Percentiles rank a stretch among this genome's conserved stretches.
Conservation (phyloP, 2,329 filamentous ascomycete species). For the Neofusicoccum sp. region DNA sequence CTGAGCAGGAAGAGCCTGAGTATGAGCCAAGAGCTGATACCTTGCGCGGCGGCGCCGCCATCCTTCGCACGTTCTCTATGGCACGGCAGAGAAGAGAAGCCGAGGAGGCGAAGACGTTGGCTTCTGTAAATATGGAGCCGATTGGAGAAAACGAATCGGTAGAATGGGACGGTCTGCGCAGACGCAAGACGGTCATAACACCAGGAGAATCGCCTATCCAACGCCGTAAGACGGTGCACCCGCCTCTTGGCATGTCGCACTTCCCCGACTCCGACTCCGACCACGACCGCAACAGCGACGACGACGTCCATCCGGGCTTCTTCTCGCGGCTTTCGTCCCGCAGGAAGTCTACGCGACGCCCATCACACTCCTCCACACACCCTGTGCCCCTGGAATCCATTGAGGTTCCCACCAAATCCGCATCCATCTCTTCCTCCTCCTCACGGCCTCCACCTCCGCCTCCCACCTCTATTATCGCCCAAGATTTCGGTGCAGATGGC, state of each 20-base stretch:
- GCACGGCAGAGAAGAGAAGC: conserved; percentile 77
- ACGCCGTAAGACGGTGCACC: conserved; percentile 61
- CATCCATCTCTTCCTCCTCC: neutral
- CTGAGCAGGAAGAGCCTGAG: conserved; percentile 94
- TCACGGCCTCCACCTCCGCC: neutral
- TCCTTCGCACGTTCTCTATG: conserved; percentile 79
- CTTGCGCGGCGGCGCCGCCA: conserved; percentile 86
- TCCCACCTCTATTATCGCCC: conserved; percentile 2
- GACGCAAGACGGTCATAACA: conserved; percentile 64
- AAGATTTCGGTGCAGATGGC: conserved; percentile 15
- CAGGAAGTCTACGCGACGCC: conserved; percentile 17
- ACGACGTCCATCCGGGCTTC: conserved; percentile 52
- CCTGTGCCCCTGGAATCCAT: conserved; percentile 54
- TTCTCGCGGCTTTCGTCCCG: conserved; percentile 37
- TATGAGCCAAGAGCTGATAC: conserved; percentile 95
- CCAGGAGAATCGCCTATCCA: conserved; percentile 41
- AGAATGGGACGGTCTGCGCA: conserved; percentile 89
- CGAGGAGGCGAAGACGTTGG: conserved; percentile 75
- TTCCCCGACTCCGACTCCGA: conserved; percentile 70
- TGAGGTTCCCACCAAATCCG: conserved; percentile 7
- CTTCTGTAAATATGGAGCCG: conserved; percentile 78
- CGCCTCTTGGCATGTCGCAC: conserved; percentile 83
- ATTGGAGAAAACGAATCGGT: conserved; percentile 78
- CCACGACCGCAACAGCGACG: conserved; percentile 36
- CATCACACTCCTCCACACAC: conserved; percentile 34